A percentile compares a stretch with the other conserved stretches of the same genome.
phyloP scores from a whole-genome alignment of 768 basidiomycete genomes.

The Hypsizygus marmoreus region DNA sequence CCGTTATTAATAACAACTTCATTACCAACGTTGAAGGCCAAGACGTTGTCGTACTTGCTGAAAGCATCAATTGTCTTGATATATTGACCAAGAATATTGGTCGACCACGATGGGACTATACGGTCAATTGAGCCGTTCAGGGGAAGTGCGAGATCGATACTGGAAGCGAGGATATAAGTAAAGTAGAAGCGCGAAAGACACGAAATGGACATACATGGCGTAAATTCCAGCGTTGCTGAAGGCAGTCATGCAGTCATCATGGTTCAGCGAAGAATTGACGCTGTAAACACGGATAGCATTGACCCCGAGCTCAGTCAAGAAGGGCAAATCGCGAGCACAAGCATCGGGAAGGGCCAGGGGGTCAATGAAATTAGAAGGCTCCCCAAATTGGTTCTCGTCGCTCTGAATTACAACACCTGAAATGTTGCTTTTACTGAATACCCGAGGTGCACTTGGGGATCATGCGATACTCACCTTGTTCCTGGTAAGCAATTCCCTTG shows the following conservation, averaged over 20 bases:
- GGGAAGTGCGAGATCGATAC: slow-evolving; percentile 85
- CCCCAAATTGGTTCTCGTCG: slow-evolving; percentile 61
- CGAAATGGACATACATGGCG: slow-evolving; percentile 63
- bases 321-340: slow-evolving; percentile 80
- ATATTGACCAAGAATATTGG: slow-evolving; percentile 79
- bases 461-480: slow-evolving; percentile 55
- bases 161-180: slow-evolving; percentile 28
- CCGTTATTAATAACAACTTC: slow-evolving; percentile 61
- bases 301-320: slow-evolving; percentile 72
- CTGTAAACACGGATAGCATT: slow-evolving; percentile 88
- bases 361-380: slow-evolving; percentile 78
- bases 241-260: slow-evolving; percentile 82
- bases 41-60: slow-evolving; percentile 84
- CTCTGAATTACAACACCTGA: slow-evolving; percentile 45
- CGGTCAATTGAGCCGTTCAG: slow-evolving; percentile 86
- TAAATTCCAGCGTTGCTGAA: slow-evolving; percentile 85
- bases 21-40: slow-evolving; percentile 91
- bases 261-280: slow-evolving; percentile 80
- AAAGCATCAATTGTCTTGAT: slow-evolving; percentile 77
- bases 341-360: slow-evolving; percentile 67
- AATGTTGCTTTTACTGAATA: slow-evolving; percentile 5
- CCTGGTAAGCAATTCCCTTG: slow-evolving; percentile 85
- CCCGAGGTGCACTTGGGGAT: background rate
- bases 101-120: slow-evolving; percentile 71
- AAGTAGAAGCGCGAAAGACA: slow-evolving; percentile 1